Conservation (phyloP, 2,329 filamentous ascomycete genomes). For the Seiridium cupressi region DNA sequence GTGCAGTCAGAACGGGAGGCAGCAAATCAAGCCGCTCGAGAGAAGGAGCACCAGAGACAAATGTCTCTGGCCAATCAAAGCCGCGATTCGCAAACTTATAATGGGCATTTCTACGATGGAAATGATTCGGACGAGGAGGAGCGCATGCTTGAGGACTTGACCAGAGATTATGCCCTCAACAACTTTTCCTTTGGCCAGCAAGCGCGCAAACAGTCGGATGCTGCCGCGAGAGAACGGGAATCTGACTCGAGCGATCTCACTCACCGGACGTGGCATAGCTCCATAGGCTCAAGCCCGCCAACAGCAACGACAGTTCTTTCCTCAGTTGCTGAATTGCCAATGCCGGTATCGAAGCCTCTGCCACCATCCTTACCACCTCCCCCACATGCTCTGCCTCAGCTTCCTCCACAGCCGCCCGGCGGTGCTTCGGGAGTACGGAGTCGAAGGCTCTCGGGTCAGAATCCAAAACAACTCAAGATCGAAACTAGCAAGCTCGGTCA, state of each 20-base stretch:
- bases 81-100: constrained; percentile 44
- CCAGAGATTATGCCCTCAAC: constrained; percentile 76
- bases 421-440: constrained; percentile 59
- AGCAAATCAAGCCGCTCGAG: constrained; percentile 57
- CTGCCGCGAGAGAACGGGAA: constrained; percentile 59
- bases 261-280: constrained; percentile 79
- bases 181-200: constrained; percentile 75
- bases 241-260: constrained; percentile 80
- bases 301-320: constrained; percentile 68
- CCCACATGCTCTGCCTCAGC: constrained; percentile 42
- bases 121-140: constrained; percentile 68
- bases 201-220: constrained; percentile 55
- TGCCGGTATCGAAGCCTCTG: constrained; percentile 17
- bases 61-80: constrained; percentile 24
- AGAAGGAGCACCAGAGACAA: constrained; percentile 53
- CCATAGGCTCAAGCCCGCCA: constrained; percentile 69
- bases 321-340: constrained; percentile 64
- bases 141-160: constrained; percentile 82
- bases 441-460: constrained; percentile 77
- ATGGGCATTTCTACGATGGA: constrained; percentile 61
- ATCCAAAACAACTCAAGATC: constrained; percentile 82
- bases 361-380: constrained; percentile 46
- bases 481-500: constrained; percentile 59
- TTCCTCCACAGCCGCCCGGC: constrained; percentile 33
- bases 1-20: constrained; percentile 62